Evolutionary conservation across 495 filamentous ascomycete species (phyloP).

Genomic region (Bryoglossum gracile): DNA sequence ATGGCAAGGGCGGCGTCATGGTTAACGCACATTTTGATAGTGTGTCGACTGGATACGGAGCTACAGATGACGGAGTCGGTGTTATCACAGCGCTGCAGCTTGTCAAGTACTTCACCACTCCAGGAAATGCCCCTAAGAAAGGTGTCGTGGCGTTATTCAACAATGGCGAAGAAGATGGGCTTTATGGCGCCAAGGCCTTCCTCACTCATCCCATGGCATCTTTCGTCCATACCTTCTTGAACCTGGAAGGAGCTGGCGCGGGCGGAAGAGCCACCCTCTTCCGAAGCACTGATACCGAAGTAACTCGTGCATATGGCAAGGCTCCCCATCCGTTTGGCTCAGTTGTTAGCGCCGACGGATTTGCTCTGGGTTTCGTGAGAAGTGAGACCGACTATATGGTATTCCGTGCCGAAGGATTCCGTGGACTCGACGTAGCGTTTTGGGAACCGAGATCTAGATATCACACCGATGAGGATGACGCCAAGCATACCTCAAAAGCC

Average conservation of each 20-base stretch:
- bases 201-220: constrained; percentile 69
- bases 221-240: constrained; percentile 79
- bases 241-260: constrained; percentile 91
- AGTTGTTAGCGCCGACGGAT: constrained; percentile 75
- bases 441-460: constrained; percentile 76
- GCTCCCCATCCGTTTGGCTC: constrained; percentile 73
- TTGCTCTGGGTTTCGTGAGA: constrained; percentile 64
- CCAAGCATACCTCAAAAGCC: constrained; percentile 62
- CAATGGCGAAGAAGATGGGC: constrained; percentile 91
- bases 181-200: constrained; percentile 87
- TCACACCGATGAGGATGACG: constrained; percentile 86
- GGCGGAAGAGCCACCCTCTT: constrained; percentile 86
- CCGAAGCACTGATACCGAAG: constrained; percentile 78
- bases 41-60: constrained; percentile 80
- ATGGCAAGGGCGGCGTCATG: constrained; percentile 67
- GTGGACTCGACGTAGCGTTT: constrained; percentile 90
- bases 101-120: constrained; percentile 77
- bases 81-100: constrained; percentile 80
- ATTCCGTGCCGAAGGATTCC: constrained; percentile 73
- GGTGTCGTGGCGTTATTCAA: constrained; percentile 85
- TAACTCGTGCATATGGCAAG: constrained; percentile 68
- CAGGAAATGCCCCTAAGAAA: constrained; percentile 65
- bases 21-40: constrained; percentile 97
- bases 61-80: constrained; percentile 90
- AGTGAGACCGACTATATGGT: constrained; percentile 89